These are phyloP conservation scores for Boletus tomentosulus DNA, from an alignment of 768 basidiomycete genomes.

Conservation along the genomic window DNA sequence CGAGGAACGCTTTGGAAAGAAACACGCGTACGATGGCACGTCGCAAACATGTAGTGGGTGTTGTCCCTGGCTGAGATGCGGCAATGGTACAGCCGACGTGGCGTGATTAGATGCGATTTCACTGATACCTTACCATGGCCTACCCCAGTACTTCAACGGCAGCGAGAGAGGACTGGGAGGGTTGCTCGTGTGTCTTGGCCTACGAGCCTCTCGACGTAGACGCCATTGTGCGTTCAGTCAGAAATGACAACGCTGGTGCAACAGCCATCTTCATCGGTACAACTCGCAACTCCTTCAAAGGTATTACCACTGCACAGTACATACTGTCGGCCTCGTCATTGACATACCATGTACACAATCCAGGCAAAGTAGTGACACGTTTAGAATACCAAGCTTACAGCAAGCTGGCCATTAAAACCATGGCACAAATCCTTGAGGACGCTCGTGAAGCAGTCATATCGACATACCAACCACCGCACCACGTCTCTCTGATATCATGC, in stretches of 20 bases:
- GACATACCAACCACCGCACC: slow-evolving; percentile 28
- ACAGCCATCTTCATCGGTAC: slow-evolving; percentile 78
- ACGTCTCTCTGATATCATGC: slow-evolving; percentile 48
- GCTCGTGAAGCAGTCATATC: slow-evolving; percentile 33
- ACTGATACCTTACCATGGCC: slow-evolving; percentile 11
- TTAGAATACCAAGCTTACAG: slow-evolving; percentile 85
- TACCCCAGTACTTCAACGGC: slow-evolving; percentile 25
- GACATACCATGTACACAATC: neutral
- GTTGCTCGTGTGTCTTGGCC: slow-evolving; percentile 47
- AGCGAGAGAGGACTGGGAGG: slow-evolving; percentile 23
- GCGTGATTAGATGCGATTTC: neutral
- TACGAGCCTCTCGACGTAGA: slow-evolving; percentile 54
- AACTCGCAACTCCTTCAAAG: slow-evolving; percentile 82
- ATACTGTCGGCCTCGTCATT: slow-evolving; percentile 2
- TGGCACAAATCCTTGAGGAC: slow-evolving; percentile 53
- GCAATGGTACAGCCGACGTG: neutral
- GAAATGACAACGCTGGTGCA: slow-evolving; percentile 64
- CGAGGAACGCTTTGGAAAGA: slow-evolving; percentile 2
- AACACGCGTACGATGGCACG: slow-evolving; percentile 2
- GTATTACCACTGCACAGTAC: slow-evolving; percentile 32
- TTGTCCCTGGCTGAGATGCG: too few species aligned
- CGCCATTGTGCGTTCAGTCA: slow-evolving; percentile 57
- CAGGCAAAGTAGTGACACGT: slow-evolving; percentile 67
- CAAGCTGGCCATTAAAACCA: slow-evolving; percentile 74
- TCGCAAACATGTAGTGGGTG: slow-evolving; percentile 13